Percentiles rank a stretch among this genome's conserved stretches.
phyloP scores from a whole-genome alignment of 768 basidiomycete genomes.

The Boletus pseudo-olivaceus region DNA sequence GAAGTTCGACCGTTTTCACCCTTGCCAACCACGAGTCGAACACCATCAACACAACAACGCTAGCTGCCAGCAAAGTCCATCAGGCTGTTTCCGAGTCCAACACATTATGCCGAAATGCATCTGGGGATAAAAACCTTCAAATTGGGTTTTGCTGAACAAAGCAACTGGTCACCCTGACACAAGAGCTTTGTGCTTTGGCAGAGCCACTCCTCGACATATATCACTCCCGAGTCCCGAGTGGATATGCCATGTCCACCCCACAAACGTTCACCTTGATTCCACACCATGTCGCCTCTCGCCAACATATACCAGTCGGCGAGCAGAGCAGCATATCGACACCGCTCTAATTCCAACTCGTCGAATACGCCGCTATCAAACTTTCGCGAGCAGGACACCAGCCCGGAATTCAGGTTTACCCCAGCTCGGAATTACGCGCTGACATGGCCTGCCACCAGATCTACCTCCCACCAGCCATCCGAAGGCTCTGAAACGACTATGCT shows the following conservation, averaged over 20 bases:
- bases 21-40: too few species aligned
- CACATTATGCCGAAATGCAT: neutral
- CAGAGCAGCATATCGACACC: too few species aligned
- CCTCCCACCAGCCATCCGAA: conserved; percentile 2
- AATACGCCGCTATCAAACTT: neutral
- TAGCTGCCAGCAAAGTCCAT: neutral
- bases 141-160: conserved; percentile 12
- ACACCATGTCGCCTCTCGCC: conserved; percentile 6
- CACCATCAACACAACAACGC: neutral
- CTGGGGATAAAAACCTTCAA: neutral
- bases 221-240: neutral
- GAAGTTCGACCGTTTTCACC: neutral
- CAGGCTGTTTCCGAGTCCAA: too few species aligned
- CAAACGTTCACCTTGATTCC: conserved; percentile 1
- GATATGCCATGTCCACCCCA: neutral
- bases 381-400: neutral
- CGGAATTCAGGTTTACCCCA: neutral
- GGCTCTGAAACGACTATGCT: neutral
- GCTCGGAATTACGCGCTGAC: neutral
- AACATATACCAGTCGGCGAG: neutral
- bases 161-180: conserved; percentile 2
- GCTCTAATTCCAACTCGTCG: neutral
- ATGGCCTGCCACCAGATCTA: neutral
- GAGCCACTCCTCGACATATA: conserved; percentile 9
- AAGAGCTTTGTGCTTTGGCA: conserved; percentile 15